Conservation (phyloP, 306 rosid species). For the Hylodesmum podocarpum region DNA sequence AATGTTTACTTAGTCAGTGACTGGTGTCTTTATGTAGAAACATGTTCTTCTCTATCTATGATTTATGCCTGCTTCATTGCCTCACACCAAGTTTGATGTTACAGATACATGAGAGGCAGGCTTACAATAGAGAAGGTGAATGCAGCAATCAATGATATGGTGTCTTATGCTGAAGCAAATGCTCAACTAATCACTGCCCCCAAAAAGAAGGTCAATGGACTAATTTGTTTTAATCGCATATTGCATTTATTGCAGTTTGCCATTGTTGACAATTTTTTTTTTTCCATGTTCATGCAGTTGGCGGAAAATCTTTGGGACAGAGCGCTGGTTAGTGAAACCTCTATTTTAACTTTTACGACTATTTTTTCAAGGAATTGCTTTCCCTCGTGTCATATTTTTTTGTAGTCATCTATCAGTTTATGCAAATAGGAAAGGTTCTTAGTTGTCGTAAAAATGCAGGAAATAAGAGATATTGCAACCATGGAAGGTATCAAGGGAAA, state of each 20-base stretch:
- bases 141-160: conserved; percentile 84
- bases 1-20: neutral
- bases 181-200: conserved; percentile 74
- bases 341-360: neutral
- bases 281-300: conserved; percentile 51
- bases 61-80: neutral
- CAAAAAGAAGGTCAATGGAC: conserved; percentile 66
- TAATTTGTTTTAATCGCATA: conserved; percentile 23
- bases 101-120: conserved; percentile 97
- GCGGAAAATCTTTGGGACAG: conserved; percentile 82
- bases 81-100: neutral
- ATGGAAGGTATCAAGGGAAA: conserved; percentile 73
- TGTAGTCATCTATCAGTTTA: neutral
- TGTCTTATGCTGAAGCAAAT: conserved; percentile 81
- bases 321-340: conserved; percentile 70
- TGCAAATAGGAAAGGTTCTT: conserved; percentile 26
- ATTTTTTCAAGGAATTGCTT: neutral
- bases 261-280: conserved; percentile 35
- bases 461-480: conserved; percentile 80
- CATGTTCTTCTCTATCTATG: conserved; percentile 9
- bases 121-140: conserved; percentile 90
- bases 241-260: neutral
- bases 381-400: neutral
- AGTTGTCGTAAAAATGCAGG: conserved; percentile 48
- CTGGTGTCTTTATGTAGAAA: neutral